Evolutionary conservation across 2,329 filamentous ascomycete genomes (phyloP).

Genomic region (Ophiostoma sp.): DNA sequence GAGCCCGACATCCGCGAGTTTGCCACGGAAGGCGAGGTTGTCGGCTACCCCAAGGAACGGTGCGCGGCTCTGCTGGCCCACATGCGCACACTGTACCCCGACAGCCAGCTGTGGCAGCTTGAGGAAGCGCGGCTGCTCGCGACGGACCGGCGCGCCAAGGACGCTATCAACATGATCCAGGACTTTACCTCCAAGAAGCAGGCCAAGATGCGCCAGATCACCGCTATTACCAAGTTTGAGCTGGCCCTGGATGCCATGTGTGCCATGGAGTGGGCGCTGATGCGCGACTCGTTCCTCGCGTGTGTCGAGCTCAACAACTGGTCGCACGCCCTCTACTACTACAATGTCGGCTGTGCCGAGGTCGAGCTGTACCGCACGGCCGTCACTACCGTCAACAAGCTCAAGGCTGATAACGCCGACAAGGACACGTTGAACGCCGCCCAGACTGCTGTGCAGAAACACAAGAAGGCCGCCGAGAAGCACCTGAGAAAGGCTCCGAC

Average conservation of each 20-base stretch:
- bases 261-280: conserved; percentile 67
- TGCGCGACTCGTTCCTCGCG: conserved; percentile 66
- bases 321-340: conserved; percentile 86
- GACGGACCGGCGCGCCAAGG: conserved; percentile 59
- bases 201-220: conserved; percentile 79
- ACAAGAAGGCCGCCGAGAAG: conserved; percentile 61
- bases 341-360: conserved; percentile 72
- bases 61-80: conserved; percentile 62
- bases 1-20: conserved; percentile 46
- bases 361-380: conserved; percentile 73
- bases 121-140: conserved; percentile 78
- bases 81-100: conserved; percentile 74
- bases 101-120: conserved; percentile 77
- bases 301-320: conserved; percentile 82
- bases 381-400: conserved; percentile 36
- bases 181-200: conserved; percentile 34
- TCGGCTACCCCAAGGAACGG: conserved; percentile 65
- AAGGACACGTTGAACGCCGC: conserved; percentile 27
- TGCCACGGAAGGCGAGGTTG: conserved; percentile 50
- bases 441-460: conserved; percentile 39
- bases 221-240: conserved; percentile 81
- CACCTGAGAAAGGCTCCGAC: conserved; percentile 66
- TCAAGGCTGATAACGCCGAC: conserved; percentile 29
- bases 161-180: conserved; percentile 61
- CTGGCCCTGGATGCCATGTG: conserved; percentile 73